Evolutionary conservation across 495 filamentous ascomycete genomes (phyloP), one percentile per base, ranked within the genome.

Genomic region (Aspergillus homomorphus): DNA sequence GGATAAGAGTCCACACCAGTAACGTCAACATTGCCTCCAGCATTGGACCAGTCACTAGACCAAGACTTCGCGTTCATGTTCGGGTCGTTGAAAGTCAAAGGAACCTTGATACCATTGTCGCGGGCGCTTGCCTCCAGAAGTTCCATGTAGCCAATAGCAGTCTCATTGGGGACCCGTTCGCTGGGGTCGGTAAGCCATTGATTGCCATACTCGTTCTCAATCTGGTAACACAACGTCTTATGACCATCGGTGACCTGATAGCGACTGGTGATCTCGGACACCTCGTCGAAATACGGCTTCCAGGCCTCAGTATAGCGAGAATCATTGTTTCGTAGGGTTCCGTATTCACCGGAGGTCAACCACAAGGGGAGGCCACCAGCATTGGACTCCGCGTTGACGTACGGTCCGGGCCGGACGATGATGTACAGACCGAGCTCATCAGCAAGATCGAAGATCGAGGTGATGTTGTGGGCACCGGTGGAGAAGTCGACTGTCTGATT

Each of bases 171-270:
- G 20, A 71, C 71, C 55, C 71, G 77, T 33, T 65, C 59, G 18
- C 50, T 58, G 0, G 74, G 66, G 53, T 69, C 66, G 22, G 72
- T 70, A 15, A 69, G 62, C 79, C 83, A 85, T 58, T 86, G 82
- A n/a, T 79, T 62, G 6, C 81, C 79, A 46, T 83, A 82, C 60
- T 87, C 84, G 59, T 87, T 86, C 61, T 87, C 84, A 45, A 84
- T 79, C 57, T 87, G 84, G 63, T 80, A 83, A 28, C 77, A 59
- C 18, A 86, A 67, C 4, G 80, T 71, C 54, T 82, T 82, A 8
- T 82, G 77, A 5, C 83, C 84, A 56, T 84, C 75, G 1, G 80
- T 82, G 21, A 87, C 75, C 50, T 82, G 78, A 55, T 85, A 76
- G 18, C 72, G 63, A 51, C 74, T 77, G 5, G 82, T 77, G 1